Base-by-base conservation (phyloP, 2,329 filamentous ascomycete genomes). In the Sporothrix phasma region DNA sequence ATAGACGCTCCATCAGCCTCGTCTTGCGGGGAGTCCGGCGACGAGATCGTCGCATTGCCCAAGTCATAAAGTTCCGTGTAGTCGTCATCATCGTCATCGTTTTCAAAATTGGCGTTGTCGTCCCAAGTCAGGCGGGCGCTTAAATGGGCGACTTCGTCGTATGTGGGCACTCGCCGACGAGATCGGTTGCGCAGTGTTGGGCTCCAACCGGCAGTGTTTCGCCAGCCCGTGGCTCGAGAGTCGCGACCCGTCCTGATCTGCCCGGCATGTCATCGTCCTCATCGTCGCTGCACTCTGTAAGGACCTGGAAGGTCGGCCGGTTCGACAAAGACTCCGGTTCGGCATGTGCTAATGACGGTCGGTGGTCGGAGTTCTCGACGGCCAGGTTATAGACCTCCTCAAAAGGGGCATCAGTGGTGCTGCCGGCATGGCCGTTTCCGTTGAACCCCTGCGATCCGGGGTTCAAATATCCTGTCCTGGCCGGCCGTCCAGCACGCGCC, bases 241-340 rank as follows among this genome's bases (percentile, higher is more conserved):
- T 63, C 43, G 11, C 61, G 46, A 4, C 56, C 53, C 58, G 19
- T 7, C 45, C 19, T 17, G 37, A 11, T 15, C 62, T 31, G 15
- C 46, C 54, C 1, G 73, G 73, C 2, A 61, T 13, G 2, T 59
- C 65, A 5, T 80, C 81, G 24, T 77, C 78, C 64, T 86, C 83
- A 6, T 84, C 82, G 53, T 86, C 84, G 72, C 80, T 84, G 69
- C 81, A 86, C 68, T 85, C 83, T 6, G 80, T 85, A 13, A 80
- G 84, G 43, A 86, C 78, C 62, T 76, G 77, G 67, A 84, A 84
- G 15, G 80, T 78, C 4, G 79, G 77, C 24, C 31, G 56, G 43
- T 53, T 62, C 43, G 77, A 73, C 26, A 73, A 71, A 13, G 76
- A 76, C 66, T 86, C 86, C 66, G 85, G 83, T 1, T 75, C 73